These are phyloP conservation scores for Globisporangium spinosum DNA, from an alignment of 352 stramenopile genomes.

Conservation along the genomic window DNA sequence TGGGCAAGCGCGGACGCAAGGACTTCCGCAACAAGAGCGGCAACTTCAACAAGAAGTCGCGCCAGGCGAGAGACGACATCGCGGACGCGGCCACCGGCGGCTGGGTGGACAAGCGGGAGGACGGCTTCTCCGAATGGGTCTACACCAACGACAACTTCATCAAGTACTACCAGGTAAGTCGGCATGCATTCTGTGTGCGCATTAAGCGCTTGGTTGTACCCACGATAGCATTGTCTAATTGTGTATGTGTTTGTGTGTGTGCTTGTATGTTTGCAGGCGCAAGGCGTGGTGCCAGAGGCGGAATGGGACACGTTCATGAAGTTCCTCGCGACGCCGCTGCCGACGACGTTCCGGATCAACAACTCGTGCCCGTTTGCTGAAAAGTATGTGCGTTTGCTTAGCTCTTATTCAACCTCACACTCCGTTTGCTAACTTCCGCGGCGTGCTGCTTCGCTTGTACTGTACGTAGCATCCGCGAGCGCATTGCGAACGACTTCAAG, in stretches of 20 bases:
- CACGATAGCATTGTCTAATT: not conserved
- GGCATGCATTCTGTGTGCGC: too few relatives aligned
- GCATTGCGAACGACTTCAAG: slow-evolving; percentile 82
- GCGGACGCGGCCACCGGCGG: slow-evolving; percentile 20
- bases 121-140: slow-evolving; percentile 82
- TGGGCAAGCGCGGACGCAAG: slow-evolving; percentile 50
- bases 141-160: slow-evolving; percentile 87
- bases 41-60: slow-evolving; percentile 28
- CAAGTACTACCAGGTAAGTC: slow-evolving; percentile 71
- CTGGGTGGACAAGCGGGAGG: slow-evolving; percentile 53
- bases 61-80: slow-evolving; percentile 14
- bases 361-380: slow-evolving; percentile 83
- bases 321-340: slow-evolving; percentile 83
- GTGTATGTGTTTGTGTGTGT: not conserved
- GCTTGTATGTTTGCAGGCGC: slow-evolving; percentile 31
- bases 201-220: too few relatives aligned
- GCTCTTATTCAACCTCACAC: not conserved
- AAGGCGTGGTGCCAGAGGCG: slow-evolving; percentile 69
- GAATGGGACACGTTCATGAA: slow-evolving; percentile 92
- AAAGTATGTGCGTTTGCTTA: slow-evolving; percentile 35
- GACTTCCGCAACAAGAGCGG: slow-evolving; percentile 34
- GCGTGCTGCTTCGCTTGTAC: not conserved
- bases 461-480: slow-evolving; percentile 71
- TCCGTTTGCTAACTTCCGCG: not conserved
- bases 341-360: slow-evolving; percentile 93